Evolutionary conservation across 2,329 filamentous ascomycete species (phyloP).

Genomic region (Amesomyces nigricolor): DNA sequence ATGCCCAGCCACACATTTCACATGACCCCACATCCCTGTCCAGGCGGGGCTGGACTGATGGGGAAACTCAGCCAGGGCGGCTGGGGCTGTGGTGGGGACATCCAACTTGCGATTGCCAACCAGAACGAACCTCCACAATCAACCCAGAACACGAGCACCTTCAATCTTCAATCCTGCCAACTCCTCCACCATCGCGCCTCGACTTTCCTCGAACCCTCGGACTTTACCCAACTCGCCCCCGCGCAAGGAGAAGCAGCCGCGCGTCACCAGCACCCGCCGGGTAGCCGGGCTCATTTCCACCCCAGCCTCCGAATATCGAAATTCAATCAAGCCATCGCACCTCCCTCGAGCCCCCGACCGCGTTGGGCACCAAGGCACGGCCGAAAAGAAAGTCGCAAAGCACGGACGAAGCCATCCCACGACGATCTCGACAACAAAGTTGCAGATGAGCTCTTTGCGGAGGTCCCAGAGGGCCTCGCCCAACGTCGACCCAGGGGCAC

Average conservation of each 20-base stretch:
- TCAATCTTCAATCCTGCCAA: too few relatives aligned
- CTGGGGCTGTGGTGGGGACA: too few relatives aligned
- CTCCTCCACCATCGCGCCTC: too few relatives aligned
- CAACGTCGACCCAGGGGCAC: slow-evolving; percentile 54
- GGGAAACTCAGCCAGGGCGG: too few relatives aligned
- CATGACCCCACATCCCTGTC: too few relatives aligned
- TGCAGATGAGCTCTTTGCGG: slow-evolving; percentile 32
- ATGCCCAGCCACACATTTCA: too few relatives aligned
- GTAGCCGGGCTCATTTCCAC: background rate
- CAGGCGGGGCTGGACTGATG: too few relatives aligned
- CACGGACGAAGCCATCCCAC: background rate
- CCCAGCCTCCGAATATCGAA: slow-evolving; percentile 7
- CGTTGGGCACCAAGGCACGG: slow-evolving; percentile 12
- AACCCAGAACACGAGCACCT: too few relatives aligned
- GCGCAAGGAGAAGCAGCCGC: too few relatives aligned
- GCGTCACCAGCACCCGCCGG: too few relatives aligned
- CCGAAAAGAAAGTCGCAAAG: background rate
- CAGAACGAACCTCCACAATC: background rate
- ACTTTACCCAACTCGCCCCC: background rate
- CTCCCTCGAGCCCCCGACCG: background rate
- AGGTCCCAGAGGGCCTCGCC: slow-evolving; percentile 54
- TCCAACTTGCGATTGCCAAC: slow-evolving; percentile 3
- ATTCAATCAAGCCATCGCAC: background rate
- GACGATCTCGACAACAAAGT: background rate
- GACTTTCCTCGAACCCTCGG: background rate